Conservation (phyloP, 257 asterid species). For the Solanum boliviense region DNA sequence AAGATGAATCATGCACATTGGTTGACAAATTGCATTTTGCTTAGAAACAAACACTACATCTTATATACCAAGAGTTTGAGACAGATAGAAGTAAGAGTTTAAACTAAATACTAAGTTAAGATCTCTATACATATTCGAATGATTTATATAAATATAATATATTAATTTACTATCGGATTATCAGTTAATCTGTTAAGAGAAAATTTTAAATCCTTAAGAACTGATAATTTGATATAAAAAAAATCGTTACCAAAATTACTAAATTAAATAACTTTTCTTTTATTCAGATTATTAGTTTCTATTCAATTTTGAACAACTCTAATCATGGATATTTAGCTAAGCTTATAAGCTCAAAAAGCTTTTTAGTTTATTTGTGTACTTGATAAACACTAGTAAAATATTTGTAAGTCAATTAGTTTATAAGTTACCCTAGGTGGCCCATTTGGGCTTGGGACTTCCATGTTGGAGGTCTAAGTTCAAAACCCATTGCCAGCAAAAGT, state of each 20-base stretch:
- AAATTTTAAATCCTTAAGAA: not conserved
- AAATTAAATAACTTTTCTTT: no score
- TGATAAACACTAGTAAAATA: not conserved
- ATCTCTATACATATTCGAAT: no score
- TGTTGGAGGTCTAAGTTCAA: no score
- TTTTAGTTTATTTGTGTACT: not conserved
- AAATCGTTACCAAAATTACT: no score
- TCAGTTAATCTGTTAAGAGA: not conserved
- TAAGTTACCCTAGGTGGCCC: not conserved
- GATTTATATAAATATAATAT: not conserved
- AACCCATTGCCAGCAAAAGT: accelerated
- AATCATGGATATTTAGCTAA: not conserved
- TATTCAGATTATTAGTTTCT: no score
- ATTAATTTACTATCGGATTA: no score
- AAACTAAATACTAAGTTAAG: not conserved
- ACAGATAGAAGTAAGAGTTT: not conserved
- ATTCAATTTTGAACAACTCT: not conserved
- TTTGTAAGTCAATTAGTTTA: no score
- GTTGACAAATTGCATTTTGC: not conserved
- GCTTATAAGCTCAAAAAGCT: not conserved
- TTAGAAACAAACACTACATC: not conserved
- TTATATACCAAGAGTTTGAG: not conserved
- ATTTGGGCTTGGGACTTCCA: accelerated
- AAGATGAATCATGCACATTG: no score
- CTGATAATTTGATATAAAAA: no score